A percentile compares a stretch with the other conserved stretches of the same genome.
phyloP scores from a whole-genome alignment of 1,284 basidiomycete genomes.

The Leccinum fallax region DNA sequence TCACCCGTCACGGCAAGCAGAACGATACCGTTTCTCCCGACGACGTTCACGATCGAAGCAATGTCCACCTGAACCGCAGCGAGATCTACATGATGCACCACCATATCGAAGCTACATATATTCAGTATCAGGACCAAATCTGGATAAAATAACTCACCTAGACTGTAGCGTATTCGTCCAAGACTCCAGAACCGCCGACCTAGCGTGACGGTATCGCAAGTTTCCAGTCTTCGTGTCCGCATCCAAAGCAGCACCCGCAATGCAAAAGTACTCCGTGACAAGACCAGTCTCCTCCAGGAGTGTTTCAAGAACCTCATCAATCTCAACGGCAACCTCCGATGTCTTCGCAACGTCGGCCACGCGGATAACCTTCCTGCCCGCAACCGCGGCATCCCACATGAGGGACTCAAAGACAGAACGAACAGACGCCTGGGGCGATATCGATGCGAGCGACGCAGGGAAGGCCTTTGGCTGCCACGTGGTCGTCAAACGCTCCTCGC shows the following conservation, averaged over 20 bases:
- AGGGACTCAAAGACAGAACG: constrained; percentile 14
- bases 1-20: constrained; percentile 27
- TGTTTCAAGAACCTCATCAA: constrained; percentile 16
- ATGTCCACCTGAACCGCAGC: constrained; percentile 25
- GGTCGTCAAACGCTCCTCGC: constrained; percentile 30
- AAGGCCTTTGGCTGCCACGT: constrained; percentile 31
- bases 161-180: constrained; percentile 17
- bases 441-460: constrained; percentile 15
- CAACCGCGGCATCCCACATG: no score
- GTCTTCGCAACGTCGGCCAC: no score
- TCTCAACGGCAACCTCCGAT: constrained; percentile 8
- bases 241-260: constrained; percentile 18
- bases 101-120: constrained; percentile 22
- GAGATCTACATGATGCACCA: constrained; percentile 22
- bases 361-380: no score
- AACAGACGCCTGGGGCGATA: constrained; percentile 14
- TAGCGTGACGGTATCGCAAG: constrained; percentile 16
- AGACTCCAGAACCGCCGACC: constrained; percentile 24
- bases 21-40: constrained; percentile 22
- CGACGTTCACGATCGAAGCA: constrained; percentile 22
- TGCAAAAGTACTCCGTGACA: constrained; percentile 32
- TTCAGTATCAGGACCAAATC: background rate
- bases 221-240: constrained; percentile 28
- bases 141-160: constrained; percentile 17
- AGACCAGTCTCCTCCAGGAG: constrained; percentile 19